Evolutionary conservation across 345 rosid species (phyloP).

Genomic region (Hypericum androsaemum): DNA sequence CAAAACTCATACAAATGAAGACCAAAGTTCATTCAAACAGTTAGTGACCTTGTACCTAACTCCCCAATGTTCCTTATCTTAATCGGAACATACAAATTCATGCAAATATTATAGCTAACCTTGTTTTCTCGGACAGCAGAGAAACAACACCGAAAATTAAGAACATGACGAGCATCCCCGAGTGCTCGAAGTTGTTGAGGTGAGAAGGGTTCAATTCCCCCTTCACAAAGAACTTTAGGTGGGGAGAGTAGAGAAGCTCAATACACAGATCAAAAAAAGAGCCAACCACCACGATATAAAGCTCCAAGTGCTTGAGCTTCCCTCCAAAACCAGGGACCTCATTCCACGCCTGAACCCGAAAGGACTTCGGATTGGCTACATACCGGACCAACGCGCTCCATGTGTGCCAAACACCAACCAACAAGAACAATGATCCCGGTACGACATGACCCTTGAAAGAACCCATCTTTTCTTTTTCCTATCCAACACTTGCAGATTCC

Average conservation of each 20-base stretch:
- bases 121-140: slow-evolving; percentile 66
- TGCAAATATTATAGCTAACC: slow-evolving; percentile 27
- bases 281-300: slow-evolving; percentile 63
- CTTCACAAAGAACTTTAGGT: slow-evolving; percentile 66
- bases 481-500: too few relatives aligned
- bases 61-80: too few relatives aligned
- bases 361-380: slow-evolving; percentile 51
- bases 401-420: slow-evolving; percentile 77
- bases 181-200: slow-evolving; percentile 91
- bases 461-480: slow-evolving; percentile 44
- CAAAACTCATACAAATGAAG: too few relatives aligned
- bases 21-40: too few relatives aligned
- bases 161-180: slow-evolving; percentile 97
- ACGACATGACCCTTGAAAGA: slow-evolving; percentile 89
- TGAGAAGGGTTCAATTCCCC: slow-evolving; percentile 78
- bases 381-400: slow-evolving; percentile 64
- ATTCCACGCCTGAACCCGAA: slow-evolving; percentile 74
- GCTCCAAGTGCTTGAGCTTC: slow-evolving; percentile 69
- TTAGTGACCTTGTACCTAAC: too few relatives aligned
- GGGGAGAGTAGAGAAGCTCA: slow-evolving; percentile 87
- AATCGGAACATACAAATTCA: too few relatives aligned
- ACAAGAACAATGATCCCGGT: slow-evolving; percentile 73
- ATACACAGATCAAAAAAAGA: slow-evolving; percentile 72
- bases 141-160: slow-evolving; percentile 58
- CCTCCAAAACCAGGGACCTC: slow-evolving; percentile 78